Evolutionary conservation across 192 early-diverging fungal species (phyloP), one percentile per base, ranked within the genome.

Genomic region (Coemansia sp.): DNA sequence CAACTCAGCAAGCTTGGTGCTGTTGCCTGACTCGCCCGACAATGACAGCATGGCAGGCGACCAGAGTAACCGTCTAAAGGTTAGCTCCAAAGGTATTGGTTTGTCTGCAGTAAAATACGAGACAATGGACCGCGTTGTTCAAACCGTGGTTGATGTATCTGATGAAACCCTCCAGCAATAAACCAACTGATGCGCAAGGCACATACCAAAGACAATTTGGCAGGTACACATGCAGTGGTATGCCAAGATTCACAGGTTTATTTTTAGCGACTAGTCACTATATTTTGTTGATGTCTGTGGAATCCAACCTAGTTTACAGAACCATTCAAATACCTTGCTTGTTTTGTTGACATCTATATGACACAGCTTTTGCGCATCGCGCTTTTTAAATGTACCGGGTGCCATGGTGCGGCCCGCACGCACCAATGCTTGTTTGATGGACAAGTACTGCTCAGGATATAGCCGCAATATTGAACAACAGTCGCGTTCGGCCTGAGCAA

Each of bases 301-400:
- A 6, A 97, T 84, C 95, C 95, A 97, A 48, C 90, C 92, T 15
- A 94, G 78, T 62, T 88, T 84, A 17, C 86, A 88, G 79, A 95
- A 97, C 84, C 91, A 91, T 56, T 93, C 92, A 82, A 89, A 94
- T 1, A 97, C 80, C 61, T 89, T 85, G 71, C 87, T 89, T 27
- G 88, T 88, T 77, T 97, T 97, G 81, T 97, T 97, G 63, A 97
- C 93, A 74, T 97, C 95, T 12, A 97, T 88, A 27, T 90, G 84
- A 59, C 88, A 93, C 61, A 94, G 83, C 69, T 89, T 90, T 76
- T 97, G 92, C 8, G 95, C 95, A 67, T 94, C 93, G 54, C 89
- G 87, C 71, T 97, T 97, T 67, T 79, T 79, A 47, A 79, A 79
- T 1, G 70, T 70, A 19, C 70, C 70, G 0, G 66, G 47, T 10